Evolutionary conservation across 2,329 filamentous ascomycete species (phyloP), one percentile per base, ranked within the genome.

Genomic region (Sporothrix brunneoviolacea): DNA sequence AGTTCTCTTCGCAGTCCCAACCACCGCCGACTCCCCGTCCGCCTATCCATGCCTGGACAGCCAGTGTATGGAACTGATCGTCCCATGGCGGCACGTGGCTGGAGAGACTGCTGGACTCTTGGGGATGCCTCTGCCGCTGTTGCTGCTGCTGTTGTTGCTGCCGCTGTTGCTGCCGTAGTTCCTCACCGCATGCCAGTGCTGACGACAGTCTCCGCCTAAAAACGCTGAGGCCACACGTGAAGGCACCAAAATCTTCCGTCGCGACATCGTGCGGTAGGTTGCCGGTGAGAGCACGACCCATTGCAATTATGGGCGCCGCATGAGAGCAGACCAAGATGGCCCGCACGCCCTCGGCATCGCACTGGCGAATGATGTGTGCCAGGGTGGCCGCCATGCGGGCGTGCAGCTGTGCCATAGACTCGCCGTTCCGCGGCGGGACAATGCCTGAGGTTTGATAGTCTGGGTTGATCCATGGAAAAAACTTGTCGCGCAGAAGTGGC

Each of bases 231-330:
- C 87, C 84, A 62, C 88, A 91, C 2, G 90, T 95, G 64, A 84
- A 95, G 54, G 88, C 88, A 53, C 77, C 73, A 64, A 95, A 96
- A 65, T 96, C 91, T 55, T 93, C 85, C 47, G 78, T 77, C 8
- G 79, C 80, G 27, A 82, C 73, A 62, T 85, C 80, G 1, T 80
- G 76, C 0, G 91, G 91, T 76, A 91, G 83, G 18, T 67, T 61
- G 0, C 89, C 90, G 2, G 91, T 96, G 59, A 98, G 71, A 1
- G 82, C 83, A 36, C 93, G 78, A 1, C 91, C 91, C 58, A 93
- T 79, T 8, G 87, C 85, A 63, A 98, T 96, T 61, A 97, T 79
- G 10, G 84, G 82, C 4, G 93, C 93, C 2, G 93, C 93, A 70
- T 98, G 93, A 1, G 88, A 86, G 68, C 88, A 95, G 35, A 98